Base-by-base conservation (phyloP, 805 yeast genomes). In the Candida ipomoeae region DNA sequence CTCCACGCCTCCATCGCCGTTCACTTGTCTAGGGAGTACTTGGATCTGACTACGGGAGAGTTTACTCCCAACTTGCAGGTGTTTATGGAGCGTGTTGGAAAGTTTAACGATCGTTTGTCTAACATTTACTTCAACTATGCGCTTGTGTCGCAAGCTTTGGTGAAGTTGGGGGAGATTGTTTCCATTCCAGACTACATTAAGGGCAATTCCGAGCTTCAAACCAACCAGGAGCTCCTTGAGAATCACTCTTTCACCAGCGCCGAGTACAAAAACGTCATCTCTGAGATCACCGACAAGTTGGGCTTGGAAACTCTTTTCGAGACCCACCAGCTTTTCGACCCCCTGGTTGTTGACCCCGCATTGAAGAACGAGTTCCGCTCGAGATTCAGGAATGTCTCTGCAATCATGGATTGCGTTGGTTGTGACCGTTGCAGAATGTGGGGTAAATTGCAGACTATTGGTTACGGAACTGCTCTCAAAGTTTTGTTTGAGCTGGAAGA, bases 371-470 rank as follows among this genome's bases (percentile, higher is more conserved):
- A 94, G 60, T 91, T 94, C 71, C 80, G 92, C 54, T 69, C 79
- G 36, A 84, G 96, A 47, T 95, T 94, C 67, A 84, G 83, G 62
- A 94, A 94, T 64, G 95, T 94, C 21, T 84, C 96, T 18, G 85
- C 88, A 46, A 82, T 94, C 40, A 94, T 94, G 97, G 97, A 92
- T 67, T 94, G 99, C 72, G 98, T 94, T 38, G 97, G 96, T 36
- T 94, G 99, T 73, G 99, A 94, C 65, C 79, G 97, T 64, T 94
- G 99, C 68, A 81, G 97, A 62, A 75, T 94, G 69, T 94, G 99
- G 99, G 99, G 99, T 8, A 94, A 94, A 68, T 81, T 94, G 31
- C 99, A 94, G 72, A 89, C 96, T 1, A 89, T 94, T 14, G 99
- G 99, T 18, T 94, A 94, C 67, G 99, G 97, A 17, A 94, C 99